Base-by-base conservation (phyloP, 108 stramenopile genomes). In the Nitzschia inconspicua region DNA sequence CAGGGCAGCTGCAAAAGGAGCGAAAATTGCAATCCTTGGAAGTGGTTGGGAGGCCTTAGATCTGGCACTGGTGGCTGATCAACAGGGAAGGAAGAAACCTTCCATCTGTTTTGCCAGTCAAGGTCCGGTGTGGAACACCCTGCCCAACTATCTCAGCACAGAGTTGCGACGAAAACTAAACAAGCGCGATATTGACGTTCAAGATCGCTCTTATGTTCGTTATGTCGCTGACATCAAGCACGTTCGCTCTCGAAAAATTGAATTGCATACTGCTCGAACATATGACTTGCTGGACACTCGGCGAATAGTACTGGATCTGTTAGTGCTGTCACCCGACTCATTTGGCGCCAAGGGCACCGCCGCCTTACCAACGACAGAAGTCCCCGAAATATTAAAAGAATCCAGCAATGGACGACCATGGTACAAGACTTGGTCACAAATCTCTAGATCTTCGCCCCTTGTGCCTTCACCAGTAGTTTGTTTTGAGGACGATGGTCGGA, bases 1-100 rank as follows among this genome's bases (percentile, higher is more conserved):
- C 3, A 46, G 86, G 69, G 73, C 82, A 41, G 68, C 80, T 20
- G 47, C 72, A 13, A 68, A 75, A 35, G 86, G 88, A 20, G 78
- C 70, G 27, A 78, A 62, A 19, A 60, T 93, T 11, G 83, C 78
- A 20, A 57, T 93, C 22, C 57, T 93, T 65, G 91, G 91, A 2
- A 84, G 82, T 60, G 86, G 88, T 10, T 85, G 80, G 66, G 91
- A 93, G 43, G 88, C 91, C 11, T 44, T 93, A 24, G 91, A 89
- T 59, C 52, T 93, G 67, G 77, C 73, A 23, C 51, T 75, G n/a
- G 50, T 66, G 24, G 68, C 66, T 9, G 77, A 80, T 19, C 44
- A 54, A 16, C 42, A 43, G 6, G 58, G 60, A 47, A 70, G 40
- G 25, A 70, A 60, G 34, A 80, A 68, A 47, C 75, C 85, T 1